Percentiles rank a stretch among this genome's conserved stretches.
Conservation (phyloP, 2,329 filamentous ascomycete genomes). For the Calonectria henricotiae region DNA sequence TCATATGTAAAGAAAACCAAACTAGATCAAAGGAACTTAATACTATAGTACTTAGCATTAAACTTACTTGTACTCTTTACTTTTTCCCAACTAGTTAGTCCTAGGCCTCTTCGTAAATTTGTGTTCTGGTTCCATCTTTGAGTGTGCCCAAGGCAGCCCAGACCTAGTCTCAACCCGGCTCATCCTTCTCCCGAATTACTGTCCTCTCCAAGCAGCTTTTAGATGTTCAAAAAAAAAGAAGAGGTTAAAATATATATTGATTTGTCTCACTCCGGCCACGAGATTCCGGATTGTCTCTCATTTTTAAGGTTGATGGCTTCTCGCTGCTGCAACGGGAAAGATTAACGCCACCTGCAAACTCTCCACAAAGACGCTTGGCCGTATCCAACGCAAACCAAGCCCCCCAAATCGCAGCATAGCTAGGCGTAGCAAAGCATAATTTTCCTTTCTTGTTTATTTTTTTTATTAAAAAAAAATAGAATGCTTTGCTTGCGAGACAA, state of each 20-base stretch:
- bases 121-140: too few relatives aligned
- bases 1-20: too few relatives aligned
- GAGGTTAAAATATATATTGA: not conserved
- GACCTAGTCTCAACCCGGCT: not conserved
- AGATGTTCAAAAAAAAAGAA: not conserved
- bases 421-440: not conserved
- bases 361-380: not conserved
- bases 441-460: not conserved
- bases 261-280: not conserved
- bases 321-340: constrained; percentile 3
- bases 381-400: not conserved
- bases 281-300: not conserved
- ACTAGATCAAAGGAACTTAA: too few relatives aligned
- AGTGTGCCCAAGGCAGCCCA: not conserved
- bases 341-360: not conserved
- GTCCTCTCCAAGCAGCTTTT: not conserved
- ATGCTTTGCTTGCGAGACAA: not conserved
- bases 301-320: not conserved
- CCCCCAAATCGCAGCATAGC: not conserved
- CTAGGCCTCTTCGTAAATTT: too few relatives aligned
- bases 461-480: not conserved
- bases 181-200: not conserved
- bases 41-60: too few relatives aligned
- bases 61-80: too few relatives aligned
- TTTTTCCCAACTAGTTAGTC: too few relatives aligned